Conservation (phyloP, 306 rosid genomes). For the Dalbergia cochinchinensis region DNA sequence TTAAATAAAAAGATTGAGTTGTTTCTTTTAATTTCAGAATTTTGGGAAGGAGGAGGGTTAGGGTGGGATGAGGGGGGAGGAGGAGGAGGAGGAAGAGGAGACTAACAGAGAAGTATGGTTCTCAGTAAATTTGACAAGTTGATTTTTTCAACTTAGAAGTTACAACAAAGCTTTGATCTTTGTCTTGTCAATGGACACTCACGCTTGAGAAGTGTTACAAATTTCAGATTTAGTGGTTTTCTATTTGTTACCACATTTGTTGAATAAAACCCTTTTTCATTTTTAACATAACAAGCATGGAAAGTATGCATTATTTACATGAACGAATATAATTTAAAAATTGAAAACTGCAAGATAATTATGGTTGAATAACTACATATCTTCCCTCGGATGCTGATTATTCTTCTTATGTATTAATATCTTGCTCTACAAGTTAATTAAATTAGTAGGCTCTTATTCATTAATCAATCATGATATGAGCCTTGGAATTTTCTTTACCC, state of each 20-base stretch:
- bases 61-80: not conserved
- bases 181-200: too few species aligned
- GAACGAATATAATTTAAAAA: slow-evolving; percentile 2
- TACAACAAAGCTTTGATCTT: slow-evolving; percentile 13
- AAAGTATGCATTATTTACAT: not conserved
- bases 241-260: not conserved
- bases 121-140: slow-evolving; percentile 24
- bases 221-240: not conserved
- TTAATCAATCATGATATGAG: not conserved
- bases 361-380: slow-evolving; percentile 16
- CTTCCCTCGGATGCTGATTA: not conserved
- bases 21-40: slow-evolving; percentile 2
- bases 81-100: too few species aligned
- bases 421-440: not conserved
- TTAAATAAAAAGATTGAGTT: not conserved
- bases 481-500: slow-evolving; percentile 15
- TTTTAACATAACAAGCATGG: not conserved
- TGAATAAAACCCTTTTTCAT: not conserved
- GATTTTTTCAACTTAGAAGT: not conserved
- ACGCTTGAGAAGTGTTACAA: slow-evolving; percentile 11
- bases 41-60: too few species aligned
- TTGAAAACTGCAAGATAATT: not conserved
- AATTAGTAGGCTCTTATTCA: slow-evolving; percentile 8
- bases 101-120: not conserved
- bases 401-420: not conserved